Percentiles rank a stretch among this genome's conserved stretches.
These are phyloP conservation scores for Pythium chondricola DNA, from an alignment of 352 stramenopile species.

Conservation along the genomic window DNA sequence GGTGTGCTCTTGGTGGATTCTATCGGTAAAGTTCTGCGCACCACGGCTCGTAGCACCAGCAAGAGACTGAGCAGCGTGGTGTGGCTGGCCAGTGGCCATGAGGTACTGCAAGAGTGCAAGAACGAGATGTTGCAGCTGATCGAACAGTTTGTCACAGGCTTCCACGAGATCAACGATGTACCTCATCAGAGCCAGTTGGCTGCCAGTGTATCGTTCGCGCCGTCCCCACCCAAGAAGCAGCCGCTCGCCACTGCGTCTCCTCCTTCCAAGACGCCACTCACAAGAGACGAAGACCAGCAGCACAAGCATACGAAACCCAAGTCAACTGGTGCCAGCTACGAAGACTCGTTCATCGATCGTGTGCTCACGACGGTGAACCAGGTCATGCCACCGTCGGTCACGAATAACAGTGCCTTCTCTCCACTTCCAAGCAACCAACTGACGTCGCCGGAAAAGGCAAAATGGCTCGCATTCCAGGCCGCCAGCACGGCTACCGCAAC, in stretches of 20 bases:
- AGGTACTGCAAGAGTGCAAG: conserved; percentile 92
- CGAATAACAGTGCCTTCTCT: background rate
- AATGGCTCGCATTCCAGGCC: conserved; percentile 37
- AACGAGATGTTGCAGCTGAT: conserved; percentile 78
- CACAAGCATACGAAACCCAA: conserved; percentile 1
- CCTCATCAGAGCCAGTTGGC: conserved; percentile 16
- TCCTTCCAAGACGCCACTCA: background rate
- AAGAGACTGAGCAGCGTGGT: conserved; percentile 34
- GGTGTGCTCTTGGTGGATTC: conserved; percentile 65
- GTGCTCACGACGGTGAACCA: conserved; percentile 65
- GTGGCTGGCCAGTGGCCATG: conserved; percentile 90
- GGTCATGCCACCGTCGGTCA: conserved; percentile 13
- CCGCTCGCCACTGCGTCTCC: conserved; percentile 7
- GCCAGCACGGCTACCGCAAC: conserved; percentile 15
- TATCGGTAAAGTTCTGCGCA: conserved; percentile 70
- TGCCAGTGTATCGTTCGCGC: background rate
- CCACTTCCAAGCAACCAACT: conserved; percentile 21
- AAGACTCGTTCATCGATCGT: conserved; percentile 87
- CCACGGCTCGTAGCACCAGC: conserved; percentile 3
- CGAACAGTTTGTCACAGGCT: conserved; percentile 92
- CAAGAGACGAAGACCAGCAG: conserved; percentile 14
- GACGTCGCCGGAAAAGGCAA: conserved; percentile 23
- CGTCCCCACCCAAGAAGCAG: conserved; percentile 14
- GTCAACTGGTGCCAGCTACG: conserved; percentile 31
- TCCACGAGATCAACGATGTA: conserved; percentile 88